Evolutionary conservation across 805 yeast genomes (phyloP).

Genomic region (Pichia rugopelliculosa): DNA sequence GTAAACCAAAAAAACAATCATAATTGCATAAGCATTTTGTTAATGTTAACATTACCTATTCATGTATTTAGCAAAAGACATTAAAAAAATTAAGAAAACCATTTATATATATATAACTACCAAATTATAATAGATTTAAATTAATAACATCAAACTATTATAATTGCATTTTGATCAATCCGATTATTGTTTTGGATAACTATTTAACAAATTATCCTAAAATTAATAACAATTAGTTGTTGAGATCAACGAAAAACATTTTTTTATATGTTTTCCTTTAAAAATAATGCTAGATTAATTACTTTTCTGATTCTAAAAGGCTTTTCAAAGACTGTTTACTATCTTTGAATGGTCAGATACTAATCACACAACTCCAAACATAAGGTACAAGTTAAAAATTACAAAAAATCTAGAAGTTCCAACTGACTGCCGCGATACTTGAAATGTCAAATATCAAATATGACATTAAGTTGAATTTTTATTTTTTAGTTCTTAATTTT

Average conservation of each 20-base stretch:
- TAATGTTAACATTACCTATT: background rate
- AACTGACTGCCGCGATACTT: too few species aligned
- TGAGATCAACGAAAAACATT: background rate
- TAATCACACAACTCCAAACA: constrained; percentile 11
- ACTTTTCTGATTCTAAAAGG: constrained; percentile 3
- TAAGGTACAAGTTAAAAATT: too few species aligned
- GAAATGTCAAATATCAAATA: too few species aligned
- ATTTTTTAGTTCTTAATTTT: too few species aligned
- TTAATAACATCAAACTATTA: background rate
- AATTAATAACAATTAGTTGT: background rate
- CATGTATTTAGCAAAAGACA: too few species aligned
- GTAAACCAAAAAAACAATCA: constrained; percentile 18
- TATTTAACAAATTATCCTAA: background rate
- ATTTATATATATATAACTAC: background rate
- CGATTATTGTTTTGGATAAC: background rate
- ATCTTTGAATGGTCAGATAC: constrained; percentile 12
- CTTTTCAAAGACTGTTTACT: background rate
- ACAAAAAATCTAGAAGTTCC: too few species aligned
- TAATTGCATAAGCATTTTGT: background rate
- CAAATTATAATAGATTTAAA: background rate
- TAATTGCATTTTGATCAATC: background rate
- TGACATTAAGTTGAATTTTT: too few species aligned
- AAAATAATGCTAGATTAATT: background rate
- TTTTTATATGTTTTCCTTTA: background rate
- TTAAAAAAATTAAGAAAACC: background rate